Evolutionary conservation across 768 basidiomycete genomes (phyloP), one percentile per base, ranked within the genome.

Genomic region (Boletus pseudopeckii): DNA sequence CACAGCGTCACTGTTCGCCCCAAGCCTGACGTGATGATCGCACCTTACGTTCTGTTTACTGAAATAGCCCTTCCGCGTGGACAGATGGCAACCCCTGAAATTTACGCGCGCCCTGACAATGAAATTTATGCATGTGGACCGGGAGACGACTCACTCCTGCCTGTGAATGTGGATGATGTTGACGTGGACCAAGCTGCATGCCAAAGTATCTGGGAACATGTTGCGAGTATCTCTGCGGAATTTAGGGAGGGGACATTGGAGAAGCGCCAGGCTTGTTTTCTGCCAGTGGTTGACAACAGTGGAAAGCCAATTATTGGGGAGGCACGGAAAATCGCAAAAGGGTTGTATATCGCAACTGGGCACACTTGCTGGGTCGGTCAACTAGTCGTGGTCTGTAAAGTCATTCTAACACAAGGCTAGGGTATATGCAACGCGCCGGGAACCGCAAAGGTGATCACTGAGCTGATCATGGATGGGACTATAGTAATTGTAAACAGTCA

Each of bases 341-440:
- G 89, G 0, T 65, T 93, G 50, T 80, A 81, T 53, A 74, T 94
- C 28, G 90, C 84, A 0, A 82, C 83, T 7, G 92, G 92, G 20
- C 90, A 91, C 66, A 86, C 86, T 0, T 88, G 85, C 62, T 89
- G 88, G 86, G 85, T 87, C 60, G 61, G 81, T 73, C 36, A 10
- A n/a, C 30, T 43, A 26, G 24, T 6, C 48, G n/a, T 38, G 24
- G n/a, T 30, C 22, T 36, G 47, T 37, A 32, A 11, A 48, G 15
- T 44, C 33, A 30, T 45, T 37, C 49, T 64, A 15, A 64, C 26
- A 22, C 22, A 36, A 34, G 33, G 7, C 39, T 51, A 88, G 87
- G 88, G 88, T 0, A 85, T 90, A 39, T 89, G 83, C 67, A 89
- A 89, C 65, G 90, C 85, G 4, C 91, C 92, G 0, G 92, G 90